Evolutionary conservation across 108 stramenopile species (phyloP).

Genomic region (Cyclotella sp.): DNA sequence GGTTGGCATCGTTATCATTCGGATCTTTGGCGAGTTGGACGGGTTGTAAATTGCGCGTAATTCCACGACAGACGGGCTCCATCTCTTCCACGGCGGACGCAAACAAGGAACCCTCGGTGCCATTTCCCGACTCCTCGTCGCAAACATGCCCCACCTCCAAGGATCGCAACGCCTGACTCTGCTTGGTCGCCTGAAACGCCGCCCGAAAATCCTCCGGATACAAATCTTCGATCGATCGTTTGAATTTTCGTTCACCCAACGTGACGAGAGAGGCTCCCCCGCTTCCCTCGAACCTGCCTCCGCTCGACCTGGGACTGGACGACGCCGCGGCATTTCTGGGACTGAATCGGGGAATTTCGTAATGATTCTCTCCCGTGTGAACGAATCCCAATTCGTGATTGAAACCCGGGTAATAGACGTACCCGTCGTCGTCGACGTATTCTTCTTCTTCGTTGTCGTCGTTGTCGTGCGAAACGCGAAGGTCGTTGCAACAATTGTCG

Average conservation of each 20-base stretch:
- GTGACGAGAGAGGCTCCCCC: background rate
- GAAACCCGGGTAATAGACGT: constrained; percentile 38
- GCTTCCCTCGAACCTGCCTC: background rate
- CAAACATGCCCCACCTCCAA: background rate
- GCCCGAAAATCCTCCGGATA: constrained; percentile 25
- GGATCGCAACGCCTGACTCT: background rate
- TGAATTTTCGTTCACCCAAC: background rate
- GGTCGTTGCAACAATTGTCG: constrained; percentile 26
- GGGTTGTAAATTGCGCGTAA: no score
- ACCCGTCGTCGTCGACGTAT: constrained; percentile 44
- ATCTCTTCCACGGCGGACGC: no score
- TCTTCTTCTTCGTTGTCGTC: constrained; percentile 1
- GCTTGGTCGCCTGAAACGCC: background rate
- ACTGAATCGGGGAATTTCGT: constrained; percentile 2
- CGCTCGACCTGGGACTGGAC: background rate
- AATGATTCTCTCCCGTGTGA: constrained; percentile 9
- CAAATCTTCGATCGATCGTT: constrained; percentile 15
- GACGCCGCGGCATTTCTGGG: background rate
- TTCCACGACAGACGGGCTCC: no score
- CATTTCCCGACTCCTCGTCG: background rate
- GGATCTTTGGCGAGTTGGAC: no score
- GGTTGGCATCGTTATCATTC: background rate
- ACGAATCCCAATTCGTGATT: constrained; percentile 16
- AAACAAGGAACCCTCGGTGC: no score
- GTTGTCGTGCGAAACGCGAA: background rate